Evolutionary conservation across 2,329 filamentous ascomycete species (phyloP), one percentile per base, ranked within the genome.

Genomic region (Monilinia fructicola): DNA sequence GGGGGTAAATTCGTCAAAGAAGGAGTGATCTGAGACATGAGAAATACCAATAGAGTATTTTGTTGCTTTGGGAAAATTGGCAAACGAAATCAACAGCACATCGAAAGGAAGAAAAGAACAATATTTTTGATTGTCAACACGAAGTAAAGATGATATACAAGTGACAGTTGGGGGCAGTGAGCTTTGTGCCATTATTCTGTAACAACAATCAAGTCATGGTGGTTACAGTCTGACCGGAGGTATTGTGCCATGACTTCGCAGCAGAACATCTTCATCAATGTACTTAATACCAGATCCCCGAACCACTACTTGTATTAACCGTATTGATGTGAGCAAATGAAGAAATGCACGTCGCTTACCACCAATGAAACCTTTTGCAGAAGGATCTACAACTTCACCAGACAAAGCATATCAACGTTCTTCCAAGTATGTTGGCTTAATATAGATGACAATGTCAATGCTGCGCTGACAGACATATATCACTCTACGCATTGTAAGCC

Each of bases 1-100:
- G n/a, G n/a, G n/a, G 46, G 46, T 50, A 50, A 50, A 23, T 50
- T 50, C 14, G 46, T 50, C 46, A 50, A 26, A 50, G 46, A 50
- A 11, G n/a, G 46, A 11, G 46, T 50, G 46, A 50, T 50, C n/a
- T 50, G 46, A 50, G 46, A 50, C n/a, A 50, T 50, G n/a, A 26
- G n/a, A 50, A 50, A 26, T 14, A 50, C 10, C 11, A 2, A 50
- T 11, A 48, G 10, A 6, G 7, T 7, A 4, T 48, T 48, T 23
- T n/a, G 6, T 50, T 50, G 46, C 46, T 26, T 26, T 12, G 46
- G 46, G n/a, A 11, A 23, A 23, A 50, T 21, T 50, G 21, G 46
- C 10, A 50, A 50, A 12, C 7, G 4, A n/a, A 50, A 50, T 50
- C 46, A 50, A 50, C 21, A 50, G n/a, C 46, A 3, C n/a, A 23